Base-by-base conservation (phyloP, 2,329 filamentous ascomycete genomes). In the Escovopsis sp. region DNA sequence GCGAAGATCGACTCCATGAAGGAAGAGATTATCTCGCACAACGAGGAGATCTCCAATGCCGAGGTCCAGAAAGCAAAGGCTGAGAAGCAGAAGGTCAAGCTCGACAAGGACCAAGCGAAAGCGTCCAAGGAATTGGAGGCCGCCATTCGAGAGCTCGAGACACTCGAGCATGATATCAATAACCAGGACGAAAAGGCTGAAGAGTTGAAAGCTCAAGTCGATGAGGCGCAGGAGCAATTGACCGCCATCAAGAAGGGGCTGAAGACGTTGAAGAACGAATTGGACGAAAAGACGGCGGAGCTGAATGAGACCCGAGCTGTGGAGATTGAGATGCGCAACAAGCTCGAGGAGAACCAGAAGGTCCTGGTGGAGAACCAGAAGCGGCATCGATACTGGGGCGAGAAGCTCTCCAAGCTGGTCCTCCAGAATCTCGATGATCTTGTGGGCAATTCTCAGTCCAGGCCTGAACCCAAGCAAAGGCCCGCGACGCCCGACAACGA, bases 251-350 rank as follows among this genome's bases (percentile, higher is more conserved):
- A 86, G 61, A 75, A 81, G 50, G 84, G 91, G 57, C 72, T 98
- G 3, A 72, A 79, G 37, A 68, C 74, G 9, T 62, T 96, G 43
- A 98, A 96, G 64, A 67, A 74, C 4, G 84, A 94, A 52, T 71
- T 96, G 10, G 89, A 98, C 50, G 79, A 84, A 52, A 94, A 88
- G 68, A 82, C 77, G 2, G 66, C 79, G 0, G 86, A 93, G 57
- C 71, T 96, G 43, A 95, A 96, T 55, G 82, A 86, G 55, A 94
- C 83, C 0, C 77, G 89, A 9, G 88, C 86, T 0, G 69, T 81
- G 3, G 91, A 98, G 60, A 95, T 98, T 46, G 91, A 98, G 62
- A 95, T 96, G 87, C 83, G 84, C 48, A 96, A 96, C 63, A 94
- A 94, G 65, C 79, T 98, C 1, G 91, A 96, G 56, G 89, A 96